Conservation (phyloP, 805 yeast genomes). For the Clavispora phyllophila region DNA sequence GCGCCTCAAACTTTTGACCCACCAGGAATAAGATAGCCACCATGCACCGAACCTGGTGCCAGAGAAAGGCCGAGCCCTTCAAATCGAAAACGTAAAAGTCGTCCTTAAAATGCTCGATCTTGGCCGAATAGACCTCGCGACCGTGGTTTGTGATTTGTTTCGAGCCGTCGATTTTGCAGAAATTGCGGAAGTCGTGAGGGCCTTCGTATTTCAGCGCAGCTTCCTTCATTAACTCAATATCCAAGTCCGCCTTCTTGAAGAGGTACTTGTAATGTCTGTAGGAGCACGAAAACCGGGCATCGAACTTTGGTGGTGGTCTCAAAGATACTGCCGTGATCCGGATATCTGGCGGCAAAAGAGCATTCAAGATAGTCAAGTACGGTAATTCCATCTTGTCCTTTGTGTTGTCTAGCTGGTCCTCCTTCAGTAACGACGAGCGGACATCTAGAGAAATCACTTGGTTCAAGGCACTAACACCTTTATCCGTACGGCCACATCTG, state of each 20-base stretch:
- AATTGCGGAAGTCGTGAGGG: conserved; percentile 86
- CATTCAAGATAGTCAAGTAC: conserved; percentile 70
- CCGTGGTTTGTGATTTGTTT: conserved; percentile 80
- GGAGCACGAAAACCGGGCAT: conserved; percentile 90
- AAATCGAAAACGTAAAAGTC: conserved; percentile 68
- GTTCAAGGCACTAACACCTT: conserved; percentile 95
- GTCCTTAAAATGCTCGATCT: conserved; percentile 37
- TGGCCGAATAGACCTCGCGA: conserved; percentile 56
- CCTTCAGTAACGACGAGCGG: conserved; percentile 60
- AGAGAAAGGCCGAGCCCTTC: conserved; percentile 83
- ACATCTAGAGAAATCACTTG: conserved; percentile 83
- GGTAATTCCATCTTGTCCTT: conserved; percentile 70
- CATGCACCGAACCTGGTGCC: conserved; percentile 99
- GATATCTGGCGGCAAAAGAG: conserved; percentile 75
- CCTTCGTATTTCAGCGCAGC: conserved; percentile 68
- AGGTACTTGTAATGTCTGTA: conserved; percentile 82
- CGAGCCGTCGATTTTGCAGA: conserved; percentile 90
- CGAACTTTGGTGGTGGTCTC: conserved; percentile 77
- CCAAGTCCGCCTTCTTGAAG: conserved; percentile 54
- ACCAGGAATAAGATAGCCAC: conserved; percentile 74
- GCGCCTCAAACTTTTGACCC: conserved; percentile 71
- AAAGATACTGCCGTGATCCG: conserved; percentile 76
- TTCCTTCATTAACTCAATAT: conserved; percentile 59
- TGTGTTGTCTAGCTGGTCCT: conserved; percentile 52
- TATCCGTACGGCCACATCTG: conserved; percentile 92